A percentile compares a stretch with the other conserved stretches of the same genome.
Conservation (phyloP, 495 filamentous ascomycete genomes). For the Daldinia vernicosa region DNA sequence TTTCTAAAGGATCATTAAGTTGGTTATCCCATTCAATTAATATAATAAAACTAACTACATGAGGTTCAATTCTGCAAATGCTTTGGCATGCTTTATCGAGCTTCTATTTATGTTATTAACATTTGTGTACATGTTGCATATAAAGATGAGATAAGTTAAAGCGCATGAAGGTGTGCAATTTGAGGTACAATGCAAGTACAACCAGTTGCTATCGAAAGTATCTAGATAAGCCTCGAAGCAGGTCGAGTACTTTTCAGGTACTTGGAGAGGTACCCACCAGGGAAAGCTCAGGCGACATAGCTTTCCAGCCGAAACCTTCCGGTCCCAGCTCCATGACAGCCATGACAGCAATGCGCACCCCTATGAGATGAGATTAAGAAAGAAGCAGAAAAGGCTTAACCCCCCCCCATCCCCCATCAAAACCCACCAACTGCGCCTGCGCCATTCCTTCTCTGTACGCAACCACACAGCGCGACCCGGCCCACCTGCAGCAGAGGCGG, state of each 20-base stretch:
- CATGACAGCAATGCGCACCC: neutral
- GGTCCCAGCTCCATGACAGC: slow-evolving; percentile 23
- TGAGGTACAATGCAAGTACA: neutral
- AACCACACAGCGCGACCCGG: slow-evolving; percentile 19
- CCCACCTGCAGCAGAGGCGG: slow-evolving; percentile 28
- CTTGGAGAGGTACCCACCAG: slow-evolving; percentile 14
- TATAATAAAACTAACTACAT: neutral
- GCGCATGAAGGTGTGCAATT: neutral
- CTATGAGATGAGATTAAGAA: slow-evolving; percentile 14
- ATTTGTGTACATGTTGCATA: neutral
- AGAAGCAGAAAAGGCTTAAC: slow-evolving; percentile 24
- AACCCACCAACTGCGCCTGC: slow-evolving; percentile 26
- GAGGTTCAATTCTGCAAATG: neutral
- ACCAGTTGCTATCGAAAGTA: neutral
- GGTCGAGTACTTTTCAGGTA: neutral
- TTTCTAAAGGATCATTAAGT: neutral
- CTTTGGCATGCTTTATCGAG: neutral
- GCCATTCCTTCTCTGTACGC: slow-evolving; percentile 33
- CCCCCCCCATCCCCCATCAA: slow-evolving; percentile 9
- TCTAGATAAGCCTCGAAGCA: neutral
- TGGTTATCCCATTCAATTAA: neutral
- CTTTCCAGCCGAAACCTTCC: slow-evolving; percentile 36
- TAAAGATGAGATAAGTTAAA: neutral
- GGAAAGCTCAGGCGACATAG: slow-evolving; percentile 28
- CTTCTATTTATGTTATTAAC: neutral